phyloP scores from a whole-genome alignment of 1,284 basidiomycete genomes.

The Leccinum solheimii region DNA sequence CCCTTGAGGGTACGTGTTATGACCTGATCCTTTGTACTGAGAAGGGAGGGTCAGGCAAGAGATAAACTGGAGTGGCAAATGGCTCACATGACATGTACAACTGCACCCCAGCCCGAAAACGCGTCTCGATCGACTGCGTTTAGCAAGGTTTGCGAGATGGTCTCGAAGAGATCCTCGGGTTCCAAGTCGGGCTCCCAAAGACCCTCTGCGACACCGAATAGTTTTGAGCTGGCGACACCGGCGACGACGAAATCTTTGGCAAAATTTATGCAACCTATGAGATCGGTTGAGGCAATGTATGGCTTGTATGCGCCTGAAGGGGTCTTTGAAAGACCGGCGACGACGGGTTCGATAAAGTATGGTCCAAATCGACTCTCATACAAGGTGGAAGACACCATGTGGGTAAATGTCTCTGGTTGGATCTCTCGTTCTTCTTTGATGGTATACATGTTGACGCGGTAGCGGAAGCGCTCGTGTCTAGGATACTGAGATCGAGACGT shows the following conservation, averaged over 20 bases:
- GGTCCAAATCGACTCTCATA: slow-evolving; percentile 97
- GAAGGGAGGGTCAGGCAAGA: slow-evolving; percentile 17
- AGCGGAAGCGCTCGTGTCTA: slow-evolving; percentile 88
- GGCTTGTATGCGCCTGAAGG: slow-evolving; percentile 78
- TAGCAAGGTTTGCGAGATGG: slow-evolving; percentile 93
- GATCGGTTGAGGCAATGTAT: slow-evolving; percentile 95
- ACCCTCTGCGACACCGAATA: slow-evolving; percentile 97
- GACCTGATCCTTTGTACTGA: slow-evolving; percentile 84
- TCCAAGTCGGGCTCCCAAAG: slow-evolving; percentile 98
- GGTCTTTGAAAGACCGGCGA: slow-evolving; percentile 85
- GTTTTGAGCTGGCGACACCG: slow-evolving; percentile 90
- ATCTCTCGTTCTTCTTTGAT: slow-evolving; percentile 99
- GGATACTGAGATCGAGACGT: slow-evolving; percentile 12
- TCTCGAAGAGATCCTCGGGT: slow-evolving; percentile 98
- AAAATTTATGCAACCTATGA: slow-evolving; percentile 95
- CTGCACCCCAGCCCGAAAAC: slow-evolving; percentile 94
- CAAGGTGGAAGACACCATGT: slow-evolving; percentile 94
- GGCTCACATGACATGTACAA: slow-evolving; percentile 94
- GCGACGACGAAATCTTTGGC: slow-evolving; percentile 97
- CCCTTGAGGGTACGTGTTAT: slow-evolving; percentile 84
- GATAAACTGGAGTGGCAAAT: slow-evolving; percentile 8
- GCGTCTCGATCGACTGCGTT: slow-evolving; percentile 97
- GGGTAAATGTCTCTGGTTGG: slow-evolving; percentile 94
- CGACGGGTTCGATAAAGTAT: slow-evolving; percentile 96
- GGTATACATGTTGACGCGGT: slow-evolving; percentile 98